Evolutionary conservation across 139 green algal species (phyloP), one percentile per base, ranked within the genome.

Genomic region (Volvox africanus): DNA sequence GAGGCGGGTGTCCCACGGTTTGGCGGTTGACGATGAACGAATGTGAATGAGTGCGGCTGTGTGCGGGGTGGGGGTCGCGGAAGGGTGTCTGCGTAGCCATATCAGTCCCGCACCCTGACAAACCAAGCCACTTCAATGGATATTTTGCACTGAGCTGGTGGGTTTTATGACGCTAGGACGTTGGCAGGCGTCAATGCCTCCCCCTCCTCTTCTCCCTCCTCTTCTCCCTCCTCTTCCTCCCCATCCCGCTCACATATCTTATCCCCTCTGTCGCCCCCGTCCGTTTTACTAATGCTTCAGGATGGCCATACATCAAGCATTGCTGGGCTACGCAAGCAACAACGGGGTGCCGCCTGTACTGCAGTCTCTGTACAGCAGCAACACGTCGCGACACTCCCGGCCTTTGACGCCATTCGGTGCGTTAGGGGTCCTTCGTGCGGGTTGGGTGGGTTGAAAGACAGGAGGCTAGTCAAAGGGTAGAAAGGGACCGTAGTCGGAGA

Each of bases 291-390:
- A 26, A 26, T 36, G 24, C 73, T 35, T 61, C 33, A 81, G 75
- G 75, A 55, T 81, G 32, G 75, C 75, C 32, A 18, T 81, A 18
- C 75, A 81, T 30, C 75, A 81, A 35, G 33, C 75, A 3, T 30
- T 81, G 75, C 2, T 81, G 75, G 75, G 75, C 75, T 81, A 81
- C 30, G 75, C 75, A 18, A 81, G 75, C 75, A 81, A 81, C 9
- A 50, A 50, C 75, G 75, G 75, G 12, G 50, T 35, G 30, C 32
- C 30, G 33, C 19, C 75, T 24, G 33, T 81, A 28, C 75, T 81
- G 75, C 75, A 81, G 75, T 81, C 75, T 13, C 24, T 81, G 75
- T 81, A 81, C 30, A 30, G 75, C 75, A 81, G 75, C 75, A 81
- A 81, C 30, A 55, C 75, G 11, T 81, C 75, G 33, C 30, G 75